phyloP scores from a whole-genome alignment of 2,329 filamentous ascomycete genomes.

The Penicillium sp. region DNA sequence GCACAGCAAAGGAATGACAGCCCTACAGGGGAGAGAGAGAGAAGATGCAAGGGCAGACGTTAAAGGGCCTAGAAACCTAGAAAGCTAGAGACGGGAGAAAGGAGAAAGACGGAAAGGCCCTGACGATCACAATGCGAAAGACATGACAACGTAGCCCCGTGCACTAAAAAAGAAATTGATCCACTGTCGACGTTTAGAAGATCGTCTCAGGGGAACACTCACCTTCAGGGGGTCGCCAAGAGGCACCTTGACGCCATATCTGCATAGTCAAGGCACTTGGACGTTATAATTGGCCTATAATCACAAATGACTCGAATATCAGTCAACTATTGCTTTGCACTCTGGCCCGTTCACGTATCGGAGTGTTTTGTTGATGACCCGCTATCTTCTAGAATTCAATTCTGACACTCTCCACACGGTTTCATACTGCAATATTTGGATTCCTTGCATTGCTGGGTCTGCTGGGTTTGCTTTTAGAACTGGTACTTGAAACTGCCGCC shows the following conservation, averaged over 20 bases:
- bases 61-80: conserved; percentile 11
- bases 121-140: conserved; percentile 28
- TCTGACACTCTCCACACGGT: conserved; percentile 5
- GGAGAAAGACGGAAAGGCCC: conserved; percentile 25
- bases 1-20: conserved; percentile 29
- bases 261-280: not conserved
- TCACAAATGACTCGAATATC: not conserved
- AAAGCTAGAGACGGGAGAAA: conserved; percentile 12
- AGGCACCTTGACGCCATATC: conserved; percentile 5
- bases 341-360: not conserved
- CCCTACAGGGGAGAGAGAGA: conserved; percentile 12
- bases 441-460: not conserved
- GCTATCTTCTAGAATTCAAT: conserved; percentile 11
- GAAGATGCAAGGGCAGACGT: conserved; percentile 1
- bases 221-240: conserved; percentile 17
- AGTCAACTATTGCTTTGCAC: not conserved
- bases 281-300: conserved; percentile 3
- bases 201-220: conserved; percentile 13
- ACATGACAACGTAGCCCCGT: conserved; percentile 15
- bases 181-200: conserved; percentile 2
- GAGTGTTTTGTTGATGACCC: conserved; percentile 8
- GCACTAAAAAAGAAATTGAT: conserved; percentile 12
- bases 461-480: not conserved
- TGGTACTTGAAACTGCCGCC: not conserved
- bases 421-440: not conserved